Percentiles rank a stretch among this genome's conserved stretches.
Conservation (phyloP, 768 basidiomycete genomes). For the Hortiboletus flavorubellus region DNA sequence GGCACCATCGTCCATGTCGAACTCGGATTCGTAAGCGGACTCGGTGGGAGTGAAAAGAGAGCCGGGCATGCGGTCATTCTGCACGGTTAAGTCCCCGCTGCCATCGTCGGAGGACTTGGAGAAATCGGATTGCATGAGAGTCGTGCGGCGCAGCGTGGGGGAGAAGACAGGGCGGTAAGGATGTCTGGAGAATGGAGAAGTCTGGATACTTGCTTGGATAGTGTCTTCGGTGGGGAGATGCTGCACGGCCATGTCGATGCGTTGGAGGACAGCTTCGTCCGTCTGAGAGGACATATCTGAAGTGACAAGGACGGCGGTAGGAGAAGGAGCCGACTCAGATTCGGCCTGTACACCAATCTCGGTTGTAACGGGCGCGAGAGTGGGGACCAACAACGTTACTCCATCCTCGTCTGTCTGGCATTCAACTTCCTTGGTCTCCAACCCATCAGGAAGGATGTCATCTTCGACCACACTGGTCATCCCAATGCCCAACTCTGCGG, state of each 20-base stretch:
- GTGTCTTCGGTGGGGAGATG: conserved; percentile 33
- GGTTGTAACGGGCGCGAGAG: conserved; percentile 28
- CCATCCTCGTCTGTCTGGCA: conserved; percentile 61
- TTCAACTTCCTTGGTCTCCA: conserved; percentile 56
- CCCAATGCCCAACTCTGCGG: conserved; percentile 57
- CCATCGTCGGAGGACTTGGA: conserved; percentile 21
- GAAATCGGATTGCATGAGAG: conserved; percentile 47
- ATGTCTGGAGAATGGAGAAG: conserved; percentile 28
- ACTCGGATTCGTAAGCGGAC: conserved; percentile 43
- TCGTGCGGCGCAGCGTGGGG: conserved; percentile 36
- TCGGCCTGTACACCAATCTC: conserved; percentile 45
- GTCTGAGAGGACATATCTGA: conserved; percentile 48
- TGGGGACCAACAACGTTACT: conserved; percentile 27
- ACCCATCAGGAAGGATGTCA: conserved; percentile 40
- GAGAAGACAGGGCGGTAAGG: conserved; percentile 23
- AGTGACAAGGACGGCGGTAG: conserved; percentile 17
- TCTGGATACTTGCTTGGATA: conserved; percentile 38
- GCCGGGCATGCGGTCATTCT: conserved; percentile 18
- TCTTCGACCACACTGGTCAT: conserved; percentile 42
- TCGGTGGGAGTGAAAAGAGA: conserved; percentile 22
- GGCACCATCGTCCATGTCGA: conserved; percentile 38
- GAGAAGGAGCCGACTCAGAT: conserved; percentile 13
- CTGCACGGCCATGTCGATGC: conserved; percentile 48
- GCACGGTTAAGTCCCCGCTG: conserved; percentile 37
- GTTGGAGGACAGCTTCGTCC: conserved; percentile 36